Evolutionary conservation across 2,329 filamentous ascomycete species (phyloP).

Genomic region (Trichoderma oligosporum): DNA sequence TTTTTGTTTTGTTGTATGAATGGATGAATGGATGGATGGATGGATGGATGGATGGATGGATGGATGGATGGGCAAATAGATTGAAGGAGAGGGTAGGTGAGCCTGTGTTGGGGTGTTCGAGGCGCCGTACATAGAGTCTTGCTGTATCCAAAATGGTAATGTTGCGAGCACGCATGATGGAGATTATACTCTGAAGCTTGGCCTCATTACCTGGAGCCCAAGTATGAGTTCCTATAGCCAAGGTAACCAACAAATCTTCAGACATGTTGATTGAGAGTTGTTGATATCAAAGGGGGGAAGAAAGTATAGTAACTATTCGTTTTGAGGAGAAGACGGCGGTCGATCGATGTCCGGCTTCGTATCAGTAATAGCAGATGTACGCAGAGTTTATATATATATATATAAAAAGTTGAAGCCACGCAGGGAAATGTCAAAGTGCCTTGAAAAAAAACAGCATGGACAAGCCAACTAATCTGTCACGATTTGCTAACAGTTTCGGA

Average conservation of each 20-base stretch:
- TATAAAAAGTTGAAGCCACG: no score
- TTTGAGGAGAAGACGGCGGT: background rate
- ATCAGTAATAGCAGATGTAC: no score
- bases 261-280: background rate
- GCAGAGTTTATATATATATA: no score
- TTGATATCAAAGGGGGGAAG: rapidly evolving
- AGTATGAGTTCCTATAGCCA: constrained; percentile 3
- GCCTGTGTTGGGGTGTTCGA: background rate
- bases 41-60: background rate
- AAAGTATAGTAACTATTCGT: no score
- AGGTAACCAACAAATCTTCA: background rate
- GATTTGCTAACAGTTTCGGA: background rate
- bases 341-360: background rate
- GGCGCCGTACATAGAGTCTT: background rate
- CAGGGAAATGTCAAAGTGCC: no score
- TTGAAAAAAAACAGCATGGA: no score
- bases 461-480: background rate
- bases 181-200: background rate
- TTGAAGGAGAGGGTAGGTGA: background rate
- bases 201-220: background rate
- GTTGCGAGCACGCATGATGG: constrained; percentile 8
- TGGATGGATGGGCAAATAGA: background rate
- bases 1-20: background rate
- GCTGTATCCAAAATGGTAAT: constrained; percentile 1
- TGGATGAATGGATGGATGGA: background rate